Percentiles rank a stretch among this genome's conserved stretches.
phyloP scores from a whole-genome alignment of 2,329 filamentous ascomycete genomes.

The Penicillium sp. region DNA sequence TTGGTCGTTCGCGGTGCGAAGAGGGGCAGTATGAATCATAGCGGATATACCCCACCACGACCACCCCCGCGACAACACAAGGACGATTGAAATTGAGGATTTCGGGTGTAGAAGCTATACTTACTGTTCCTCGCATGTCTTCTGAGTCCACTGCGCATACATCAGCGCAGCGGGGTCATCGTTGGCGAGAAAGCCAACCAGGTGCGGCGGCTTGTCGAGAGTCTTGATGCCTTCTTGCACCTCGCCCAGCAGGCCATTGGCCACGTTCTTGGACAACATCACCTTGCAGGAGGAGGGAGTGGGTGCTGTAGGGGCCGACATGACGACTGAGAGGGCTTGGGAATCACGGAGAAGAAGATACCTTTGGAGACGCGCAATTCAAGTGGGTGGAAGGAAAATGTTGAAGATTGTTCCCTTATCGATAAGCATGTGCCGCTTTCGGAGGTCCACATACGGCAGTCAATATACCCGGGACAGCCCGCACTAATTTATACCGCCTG shows the following conservation, averaged over 20 bases:
- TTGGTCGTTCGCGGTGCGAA: slow-evolving; percentile 14
- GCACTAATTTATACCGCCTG: no score
- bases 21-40: slow-evolving; percentile 34
- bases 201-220: slow-evolving; percentile 72
- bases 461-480: no score
- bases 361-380: slow-evolving; percentile 15
- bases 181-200: slow-evolving; percentile 92
- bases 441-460: no score
- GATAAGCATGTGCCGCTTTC: slow-evolving; percentile 42
- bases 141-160: slow-evolving; percentile 97
- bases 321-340: slow-evolving; percentile 17
- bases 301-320: slow-evolving; percentile 37
- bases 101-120: slow-evolving; percentile 37
- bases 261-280: slow-evolving; percentile 83
- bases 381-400: slow-evolving; percentile 29
- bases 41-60: slow-evolving; percentile 16
- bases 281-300: slow-evolving; percentile 75
- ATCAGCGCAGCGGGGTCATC: slow-evolving; percentile 86
- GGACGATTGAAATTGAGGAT: slow-evolving; percentile 13
- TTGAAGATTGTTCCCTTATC: slow-evolving; percentile 44
- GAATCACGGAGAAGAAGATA: slow-evolving; percentile 12
- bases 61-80: slow-evolving; percentile 7
- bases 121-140: slow-evolving; percentile 96
- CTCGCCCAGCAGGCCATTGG: slow-evolving; percentile 78
- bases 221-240: slow-evolving; percentile 75